phyloP scores from a whole-genome alignment of 768 basidiomycete genomes.

The Mycena metata region DNA sequence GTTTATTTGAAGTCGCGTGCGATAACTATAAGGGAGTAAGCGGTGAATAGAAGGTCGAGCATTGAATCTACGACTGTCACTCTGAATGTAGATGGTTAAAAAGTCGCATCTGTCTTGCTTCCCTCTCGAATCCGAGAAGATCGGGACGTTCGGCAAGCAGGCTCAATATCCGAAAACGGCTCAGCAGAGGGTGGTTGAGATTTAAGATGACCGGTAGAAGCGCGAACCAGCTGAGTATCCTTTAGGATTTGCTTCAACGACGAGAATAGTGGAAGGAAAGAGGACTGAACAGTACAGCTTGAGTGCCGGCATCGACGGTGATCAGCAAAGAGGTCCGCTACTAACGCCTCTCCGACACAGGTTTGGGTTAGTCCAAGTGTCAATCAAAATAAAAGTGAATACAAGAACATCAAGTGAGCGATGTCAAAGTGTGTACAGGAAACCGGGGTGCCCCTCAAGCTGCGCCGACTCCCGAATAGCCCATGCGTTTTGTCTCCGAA shows the following conservation, averaged over 20 bases:
- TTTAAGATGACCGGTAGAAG: neutral
- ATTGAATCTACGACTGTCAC: constrained; percentile 5
- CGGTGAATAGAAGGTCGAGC: neutral
- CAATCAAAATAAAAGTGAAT: constrained; percentile 22
- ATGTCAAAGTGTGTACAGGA: constrained; percentile 57
- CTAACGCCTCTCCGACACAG: constrained; percentile 5
- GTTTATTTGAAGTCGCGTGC: neutral
- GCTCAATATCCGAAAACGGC: neutral
- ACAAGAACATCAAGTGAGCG: constrained; percentile 13
- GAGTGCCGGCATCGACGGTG: constrained; percentile 23
- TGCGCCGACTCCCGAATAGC: constrained; percentile 43
- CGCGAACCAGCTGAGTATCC: neutral
- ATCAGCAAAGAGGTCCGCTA: constrained; percentile 11
- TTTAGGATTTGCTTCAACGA: neutral
- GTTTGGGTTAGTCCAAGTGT: constrained; percentile 17
- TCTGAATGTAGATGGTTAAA: neutral
- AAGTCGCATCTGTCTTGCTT: neutral
- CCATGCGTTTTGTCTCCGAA: constrained; percentile 52
- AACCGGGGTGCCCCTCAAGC: constrained; percentile 52
- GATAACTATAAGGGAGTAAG: neutral
- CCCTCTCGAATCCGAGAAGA: neutral
- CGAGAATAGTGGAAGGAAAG: neutral
- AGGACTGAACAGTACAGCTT: neutral
- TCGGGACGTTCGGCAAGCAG: neutral
- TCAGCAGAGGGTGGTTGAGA: neutral